phyloP scores from a whole-genome alignment of 352 stramenopile species.

The Globisporangium parvum region DNA sequence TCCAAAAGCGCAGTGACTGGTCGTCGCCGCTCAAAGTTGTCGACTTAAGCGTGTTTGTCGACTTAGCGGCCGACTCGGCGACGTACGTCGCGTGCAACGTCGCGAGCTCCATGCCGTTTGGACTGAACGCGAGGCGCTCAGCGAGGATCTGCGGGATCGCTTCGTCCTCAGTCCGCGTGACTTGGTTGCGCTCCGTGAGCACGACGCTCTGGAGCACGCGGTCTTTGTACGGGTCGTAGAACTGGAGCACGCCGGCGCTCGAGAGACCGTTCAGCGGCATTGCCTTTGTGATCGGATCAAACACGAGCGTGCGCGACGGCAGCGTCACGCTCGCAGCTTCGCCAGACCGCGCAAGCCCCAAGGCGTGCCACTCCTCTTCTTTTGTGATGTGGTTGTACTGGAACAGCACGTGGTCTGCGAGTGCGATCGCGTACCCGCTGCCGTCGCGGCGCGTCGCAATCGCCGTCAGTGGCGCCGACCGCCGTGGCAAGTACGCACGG shows the following conservation, averaged over 20 bases:
- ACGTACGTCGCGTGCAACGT: constrained; percentile 45
- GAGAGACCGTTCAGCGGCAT: constrained; percentile 62
- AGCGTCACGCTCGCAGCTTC: constrained; percentile 30
- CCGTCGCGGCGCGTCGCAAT: constrained; percentile 53
- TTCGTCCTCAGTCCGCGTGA: constrained; percentile 73
- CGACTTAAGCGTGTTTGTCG: no score
- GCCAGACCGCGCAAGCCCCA: constrained; percentile 55
- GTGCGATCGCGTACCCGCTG: constrained; percentile 52
- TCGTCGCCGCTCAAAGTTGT: constrained; percentile 25
- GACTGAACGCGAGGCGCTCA: constrained; percentile 49
- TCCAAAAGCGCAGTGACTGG: constrained; percentile 73
- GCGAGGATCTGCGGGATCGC: constrained; percentile 42
- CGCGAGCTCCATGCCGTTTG: constrained; percentile 39
- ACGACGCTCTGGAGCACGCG: constrained; percentile 62
- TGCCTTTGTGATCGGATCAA: constrained; percentile 56
- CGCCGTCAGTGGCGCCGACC: constrained; percentile 44
- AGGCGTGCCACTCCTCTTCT: constrained; percentile 68
- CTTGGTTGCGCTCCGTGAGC: constrained; percentile 78
- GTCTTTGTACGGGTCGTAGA: constrained; percentile 80
- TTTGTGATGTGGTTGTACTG: constrained; percentile 79
- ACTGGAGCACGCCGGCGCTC: constrained; percentile 61
- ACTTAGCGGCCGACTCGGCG: constrained; percentile 8
- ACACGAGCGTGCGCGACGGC: constrained; percentile 43
- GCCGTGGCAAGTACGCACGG: constrained; percentile 71
- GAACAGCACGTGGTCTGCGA: constrained; percentile 68